Base-by-base conservation (phyloP, 2,329 filamentous ascomycete genomes). In the Chaetoscypha palmicola region DNA sequence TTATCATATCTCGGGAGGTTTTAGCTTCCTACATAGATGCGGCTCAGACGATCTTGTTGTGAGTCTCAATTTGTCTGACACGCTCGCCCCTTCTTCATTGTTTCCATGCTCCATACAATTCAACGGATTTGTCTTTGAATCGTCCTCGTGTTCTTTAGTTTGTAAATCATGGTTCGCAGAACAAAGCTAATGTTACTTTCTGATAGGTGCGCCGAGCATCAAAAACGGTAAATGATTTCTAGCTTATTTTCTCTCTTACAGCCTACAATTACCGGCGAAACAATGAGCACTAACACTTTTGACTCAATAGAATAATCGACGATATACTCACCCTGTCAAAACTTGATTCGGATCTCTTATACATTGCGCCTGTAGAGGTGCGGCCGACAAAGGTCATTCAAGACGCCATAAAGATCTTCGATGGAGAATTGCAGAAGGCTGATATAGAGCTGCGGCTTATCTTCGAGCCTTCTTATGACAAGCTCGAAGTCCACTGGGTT, bases 201-300 rank as follows among this genome's bases (percentile, higher is more conserved):
- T n/a, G n/a, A n/a, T n/a, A n/a, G n/a, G n/a, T n/a, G 86, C 60
- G 82, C 83, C 11, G 33, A 83, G 81, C 56, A 86, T 88, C 85
- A 90, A 60, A 85, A 85, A 63, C 69, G 78, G n/a, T n/a, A n/a
- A n/a, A n/a, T n/a, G n/a, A n/a, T n/a, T n/a, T n/a, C n/a, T n/a
- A n/a, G n/a, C n/a, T n/a, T n/a, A n/a, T n/a, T n/a, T n/a, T n/a
- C n/a, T n/a, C n/a, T n/a, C n/a, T n/a, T n/a, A n/a, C n/a, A n/a
- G n/a, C n/a, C n/a, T n/a, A n/a, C n/a, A n/a, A n/a, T n/a, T n/a
- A n/a, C n/a, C n/a, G n/a, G n/a, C n/a, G n/a, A n/a, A n/a, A n/a
- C n/a, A n/a, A n/a, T n/a, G n/a, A n/a, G n/a, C n/a, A n/a, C n/a
- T n/a, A n/a, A n/a, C n/a, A n/a, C n/a, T n/a, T n/a, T n/a, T n/a